Evolutionary conservation across 352 stramenopile genomes (phyloP), one percentile per base, ranked within the genome.

Genomic region (Plasmopara halstedii): DNA sequence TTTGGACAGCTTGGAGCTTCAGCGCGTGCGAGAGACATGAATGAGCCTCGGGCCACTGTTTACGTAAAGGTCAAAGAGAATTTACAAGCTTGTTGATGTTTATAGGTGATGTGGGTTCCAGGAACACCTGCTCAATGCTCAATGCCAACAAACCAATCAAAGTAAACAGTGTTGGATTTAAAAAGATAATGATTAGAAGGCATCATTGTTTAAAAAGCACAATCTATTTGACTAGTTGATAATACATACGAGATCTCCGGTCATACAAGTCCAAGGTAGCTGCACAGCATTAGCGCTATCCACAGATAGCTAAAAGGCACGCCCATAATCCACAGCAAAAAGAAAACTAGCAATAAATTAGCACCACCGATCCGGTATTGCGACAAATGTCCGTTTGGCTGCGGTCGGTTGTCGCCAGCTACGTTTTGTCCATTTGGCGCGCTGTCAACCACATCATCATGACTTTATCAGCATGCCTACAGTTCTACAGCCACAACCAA

Each of bases 251-350:
- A 11, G 25, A 29, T 29, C 25, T 6, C 25, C 6, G 11, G 49
- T 56, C 70, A 85, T 23, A 83, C 65, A 34, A 85, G 57, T 27
- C 77, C 77, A 22, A 90, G 59, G 53, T 85, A 90, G 58, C 73
- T 87, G 26, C 69, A 67, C 22, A 86, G 50, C 75, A 90, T 87
- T 29, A 90, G 68, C 22, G 61, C 59, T 67, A 87, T 73, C 78
- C 78, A 90, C 18, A 90, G 61, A 34, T 88, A 90, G 29, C 58
- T 85, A 49, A 88, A 73, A 4, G 78, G 78, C 27, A 90, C 67
- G 40, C 78, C 78, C 78, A 90, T 83, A 47, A 87, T 74, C 75
- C 75, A 90, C 3, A 90, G 62, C 29, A 83, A 29, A 50, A 87
- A 83, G 29, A 87, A 78, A 19, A 90, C 65, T 9, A 90, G 60